These are phyloP conservation scores for Prunus fruticosa DNA, from an alignment of 306 rosid species.

Conservation along the genomic window DNA sequence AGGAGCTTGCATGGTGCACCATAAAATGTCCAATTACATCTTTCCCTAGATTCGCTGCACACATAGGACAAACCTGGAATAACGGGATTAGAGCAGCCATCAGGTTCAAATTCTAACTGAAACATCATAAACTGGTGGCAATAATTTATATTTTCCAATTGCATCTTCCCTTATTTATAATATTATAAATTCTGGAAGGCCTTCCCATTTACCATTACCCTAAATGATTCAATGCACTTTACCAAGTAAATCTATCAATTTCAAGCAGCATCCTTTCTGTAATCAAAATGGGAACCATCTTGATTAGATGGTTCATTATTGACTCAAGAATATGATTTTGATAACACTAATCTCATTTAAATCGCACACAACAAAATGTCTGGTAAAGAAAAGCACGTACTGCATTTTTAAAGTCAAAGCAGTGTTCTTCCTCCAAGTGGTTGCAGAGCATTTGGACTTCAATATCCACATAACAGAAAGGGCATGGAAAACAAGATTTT, in stretches of 20 bases:
- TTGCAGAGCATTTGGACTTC: conserved; percentile 55
- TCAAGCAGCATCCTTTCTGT: not conserved
- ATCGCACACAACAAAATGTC: not conserved
- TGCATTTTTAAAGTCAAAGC: conserved; percentile 64
- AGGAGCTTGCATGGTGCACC: conserved; percentile 56
- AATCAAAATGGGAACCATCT: not conserved
- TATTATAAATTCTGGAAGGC: not conserved
- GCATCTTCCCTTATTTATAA: conserved; percentile 4
- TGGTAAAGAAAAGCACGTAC: conserved; percentile 40
- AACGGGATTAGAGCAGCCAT: conserved; percentile 24
- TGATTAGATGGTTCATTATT: not conserved
- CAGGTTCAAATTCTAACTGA: conserved; percentile 20
- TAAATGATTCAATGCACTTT: not conserved
- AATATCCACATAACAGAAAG: conserved; percentile 81
- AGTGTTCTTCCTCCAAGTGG: conserved; percentile 83
- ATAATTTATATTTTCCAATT: not conserved
- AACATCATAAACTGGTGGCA: not conserved
- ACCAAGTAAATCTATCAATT: not conserved
- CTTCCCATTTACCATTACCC: not conserved
- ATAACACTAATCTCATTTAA: not conserved
- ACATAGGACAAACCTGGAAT: conserved; percentile 86
- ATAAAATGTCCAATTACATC: conserved; percentile 65
- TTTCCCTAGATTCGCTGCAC: conserved; percentile 76
- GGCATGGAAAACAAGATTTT: conserved; percentile 60
- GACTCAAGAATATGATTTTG: not conserved